Base-by-base conservation (phyloP, 169 alveolate species). In the Cryptosporidium felis region DNA sequence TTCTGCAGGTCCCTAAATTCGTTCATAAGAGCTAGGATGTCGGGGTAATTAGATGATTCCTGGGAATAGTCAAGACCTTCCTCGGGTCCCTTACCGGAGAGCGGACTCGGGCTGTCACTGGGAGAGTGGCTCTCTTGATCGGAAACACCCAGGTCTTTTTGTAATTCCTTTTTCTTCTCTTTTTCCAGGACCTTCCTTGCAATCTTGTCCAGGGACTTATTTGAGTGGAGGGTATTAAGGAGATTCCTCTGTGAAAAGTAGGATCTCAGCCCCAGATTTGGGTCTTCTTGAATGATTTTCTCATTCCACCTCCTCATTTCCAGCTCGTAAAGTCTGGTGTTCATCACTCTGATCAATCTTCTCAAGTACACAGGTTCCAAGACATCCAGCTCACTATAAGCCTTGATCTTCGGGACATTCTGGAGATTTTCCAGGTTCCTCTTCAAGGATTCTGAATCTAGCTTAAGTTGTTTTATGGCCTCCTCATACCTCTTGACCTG, bases 351-450 rank as follows among this genome's bases (percentile, higher is more conserved):
- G 38, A 53, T 47, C 30, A 74, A 0, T 34, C 67, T 53, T 49
- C 85, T 74, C 14, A 74, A 56, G 36, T 74, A 74, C 5, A 74
- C 67, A 0, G 85, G 85, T 38, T 74, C 85, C 61, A 74, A 40
- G 5, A 74, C 85, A 38, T 74, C 85, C 8, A 36, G 23, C 34
- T 74, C 85, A 40, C 85, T 74, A 18, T 74, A 74, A 21, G 85
- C 85, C 30, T 74, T 74, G 4, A 74, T 74, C 61, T 74, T 74
- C n/a, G 85, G 85, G 32, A 74, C 28, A 53, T 74, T 74, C 4
- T 58, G 46, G n/a, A 53, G 42, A 36, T 53, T 74, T 36, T 74
- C 85, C 21, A 74, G 16, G 23, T 74, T 49, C 5, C 56, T 51
- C 45, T 36, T 49, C 58, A 74, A 36, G 18, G 10, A 1, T 1